Base-by-base conservation (phyloP, 116 monocot genomes). In the Papilionanthe hybrid region DNA sequence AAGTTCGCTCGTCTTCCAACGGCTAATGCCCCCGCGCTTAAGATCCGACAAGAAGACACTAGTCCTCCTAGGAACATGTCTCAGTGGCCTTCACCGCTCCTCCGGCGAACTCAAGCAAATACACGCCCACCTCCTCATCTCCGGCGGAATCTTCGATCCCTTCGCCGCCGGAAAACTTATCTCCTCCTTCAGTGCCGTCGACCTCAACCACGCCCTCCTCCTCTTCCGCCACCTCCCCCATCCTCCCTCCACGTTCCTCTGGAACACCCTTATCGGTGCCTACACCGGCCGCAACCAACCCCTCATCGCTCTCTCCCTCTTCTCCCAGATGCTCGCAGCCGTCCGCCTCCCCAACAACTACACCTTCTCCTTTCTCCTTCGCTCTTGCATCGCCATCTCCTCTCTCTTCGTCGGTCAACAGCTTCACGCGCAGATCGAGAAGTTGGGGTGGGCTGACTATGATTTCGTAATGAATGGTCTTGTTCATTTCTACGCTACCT, bases 381-480 rank as follows among this genome's bases (percentile, higher is more conserved):
- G 67, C 71, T 78, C 28, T 29, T 82, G 82, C 82, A 19, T 78
- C 82, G 55, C 71, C 17, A 20, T 57, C 42, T 19, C 57, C 37
- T 82, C 71, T n/a, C 56, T 82, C 42, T 23, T 72, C n/a, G 9
- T 43, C 29, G 82, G 82, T 1, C 43, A 20, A 44, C n/a, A 49
- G 68, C 58, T 82, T 9, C 82, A 82, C 11, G 43, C 82, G 8
- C 82, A 72, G 18, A 72, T 82, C 57, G 22, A 77, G 53, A 53
- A 56, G 30, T 23, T 82, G 8, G 82, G 82, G 1, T 82, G 82
- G 82, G 78, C 78, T 72, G 30, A 49, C 15, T 82, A 82, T 20
- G 82, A 82, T 72, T 82, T 82, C 55, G 82, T 82, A 2, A 57
- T 55, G 43, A 82, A 82, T 13, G 82, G 82, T 12, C 72, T 82